Evolutionary conservation across 2,329 filamentous ascomycete genomes (phyloP).

Genomic region (Colletotrichum sp.): DNA sequence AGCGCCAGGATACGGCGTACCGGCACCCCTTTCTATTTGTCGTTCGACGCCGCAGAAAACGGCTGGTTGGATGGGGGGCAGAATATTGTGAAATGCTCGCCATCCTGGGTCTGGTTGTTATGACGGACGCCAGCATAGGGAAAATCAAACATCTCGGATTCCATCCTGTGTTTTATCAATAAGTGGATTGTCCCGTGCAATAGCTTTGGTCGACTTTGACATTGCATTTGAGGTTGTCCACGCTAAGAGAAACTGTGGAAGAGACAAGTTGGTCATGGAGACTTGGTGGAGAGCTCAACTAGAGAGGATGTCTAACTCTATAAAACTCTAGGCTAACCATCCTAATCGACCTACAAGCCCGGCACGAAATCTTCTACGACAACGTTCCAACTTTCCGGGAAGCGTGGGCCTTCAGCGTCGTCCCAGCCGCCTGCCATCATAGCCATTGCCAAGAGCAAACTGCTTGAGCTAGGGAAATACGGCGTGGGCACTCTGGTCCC

Average conservation of each 20-base stretch:
- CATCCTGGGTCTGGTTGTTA: neutral
- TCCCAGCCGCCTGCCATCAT: conserved; percentile 65
- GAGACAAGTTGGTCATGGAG: neutral
- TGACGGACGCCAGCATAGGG: conserved; percentile 15
- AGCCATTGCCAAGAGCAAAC: conserved; percentile 54
- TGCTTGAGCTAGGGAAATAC: conserved; percentile 58
- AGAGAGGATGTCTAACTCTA: neutral
- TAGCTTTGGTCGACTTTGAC: neutral
- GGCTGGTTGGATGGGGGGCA: conserved; percentile 41
- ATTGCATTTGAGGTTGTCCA: neutral
- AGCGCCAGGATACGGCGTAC: neutral
- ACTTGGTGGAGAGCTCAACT: neutral
- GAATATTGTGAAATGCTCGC: conserved; percentile 69
- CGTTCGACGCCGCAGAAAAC: conserved; percentile 2
- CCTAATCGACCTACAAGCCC: neutral
- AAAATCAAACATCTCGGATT: neutral
- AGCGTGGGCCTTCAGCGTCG: conserved; percentile 46
- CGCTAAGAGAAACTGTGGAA: neutral
- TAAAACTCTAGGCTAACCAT: neutral
- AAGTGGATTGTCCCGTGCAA: neutral
- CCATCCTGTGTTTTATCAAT: neutral
- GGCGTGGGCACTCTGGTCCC: conserved; percentile 58
- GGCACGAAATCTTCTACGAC: conserved; percentile 49
- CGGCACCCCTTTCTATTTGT: neutral
- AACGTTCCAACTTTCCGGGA: conserved; percentile 52